Conservation (phyloP, 331 rosid species). For the Rhamnella rubrinervis region DNA sequence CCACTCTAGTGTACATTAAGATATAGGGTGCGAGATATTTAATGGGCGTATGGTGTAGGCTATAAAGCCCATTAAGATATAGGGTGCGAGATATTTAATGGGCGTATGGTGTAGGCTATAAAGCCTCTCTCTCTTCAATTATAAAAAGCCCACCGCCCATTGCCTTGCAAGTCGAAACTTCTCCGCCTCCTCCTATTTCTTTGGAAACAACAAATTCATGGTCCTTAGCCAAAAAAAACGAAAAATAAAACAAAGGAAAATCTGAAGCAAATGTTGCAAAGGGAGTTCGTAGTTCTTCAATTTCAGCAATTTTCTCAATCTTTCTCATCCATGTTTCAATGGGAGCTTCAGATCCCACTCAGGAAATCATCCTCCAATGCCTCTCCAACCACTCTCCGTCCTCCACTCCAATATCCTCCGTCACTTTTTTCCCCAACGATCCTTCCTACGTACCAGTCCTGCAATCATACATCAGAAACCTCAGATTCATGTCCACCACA, state of each 20-base stretch:
- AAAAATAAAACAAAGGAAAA: too few relatives aligned
- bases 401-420: slow-evolving; percentile 36
- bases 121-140: neutral
- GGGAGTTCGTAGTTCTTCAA: neutral
- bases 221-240: too few relatives aligned
- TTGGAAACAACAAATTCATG: too few relatives aligned
- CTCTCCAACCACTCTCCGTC: slow-evolving; percentile 34
- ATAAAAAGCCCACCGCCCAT: neutral
- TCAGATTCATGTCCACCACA: slow-evolving; percentile 40
- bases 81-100: too few relatives aligned
- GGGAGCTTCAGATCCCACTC: slow-evolving; percentile 22
- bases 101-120: too few relatives aligned
- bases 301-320: slow-evolving; percentile 9
- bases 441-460: slow-evolving; percentile 37
- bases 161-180: slow-evolving; percentile 3
- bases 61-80: too few relatives aligned
- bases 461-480: slow-evolving; percentile 47
- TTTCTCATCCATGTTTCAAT: slow-evolving; percentile 21
- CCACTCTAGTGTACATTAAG: too few relatives aligned
- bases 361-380: slow-evolving; percentile 33
- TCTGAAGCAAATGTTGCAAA: neutral
- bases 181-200: too few relatives aligned
- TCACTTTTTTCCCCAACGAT: slow-evolving; percentile 38
- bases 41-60: too few relatives aligned
- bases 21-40: too few relatives aligned